phyloP scores from a whole-genome alignment of 139 green algal species.

The Micromonas commoda region DNA sequence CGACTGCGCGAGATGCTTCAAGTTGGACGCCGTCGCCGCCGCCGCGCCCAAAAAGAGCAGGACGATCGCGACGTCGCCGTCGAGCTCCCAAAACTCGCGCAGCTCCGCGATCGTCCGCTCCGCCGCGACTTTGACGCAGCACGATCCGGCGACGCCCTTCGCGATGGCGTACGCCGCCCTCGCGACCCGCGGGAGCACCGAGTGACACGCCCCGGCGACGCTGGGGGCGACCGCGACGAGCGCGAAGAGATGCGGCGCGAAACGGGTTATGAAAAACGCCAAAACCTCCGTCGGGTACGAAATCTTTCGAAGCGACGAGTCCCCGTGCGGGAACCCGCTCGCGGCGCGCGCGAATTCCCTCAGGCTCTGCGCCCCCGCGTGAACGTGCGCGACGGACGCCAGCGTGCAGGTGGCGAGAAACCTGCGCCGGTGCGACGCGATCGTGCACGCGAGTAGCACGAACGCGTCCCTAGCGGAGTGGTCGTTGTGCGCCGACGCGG shows the following conservation, averaged over 20 bases:
- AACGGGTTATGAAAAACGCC: not conserved
- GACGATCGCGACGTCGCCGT: too few species aligned
- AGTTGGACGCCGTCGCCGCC: too few species aligned
- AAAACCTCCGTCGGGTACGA: not conserved
- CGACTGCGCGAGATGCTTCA: not conserved
- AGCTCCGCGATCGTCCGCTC: too few species aligned
- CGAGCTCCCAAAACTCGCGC: too few species aligned
- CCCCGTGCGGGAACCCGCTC: not conserved
- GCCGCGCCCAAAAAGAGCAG: too few species aligned
- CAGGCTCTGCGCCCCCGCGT: not conserved
- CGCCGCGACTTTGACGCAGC: too few species aligned
- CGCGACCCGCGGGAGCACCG: not conserved
- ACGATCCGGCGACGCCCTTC: not conserved
- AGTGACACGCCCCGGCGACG: not conserved
- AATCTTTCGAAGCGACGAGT: not conserved
- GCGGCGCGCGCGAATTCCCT: not conserved
- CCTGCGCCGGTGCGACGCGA: not conserved
- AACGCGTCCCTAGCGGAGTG: not conserved
- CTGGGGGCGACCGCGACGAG: not conserved
- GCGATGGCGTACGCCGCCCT: not conserved
- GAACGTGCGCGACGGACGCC: not conserved
- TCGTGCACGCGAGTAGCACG: not conserved
- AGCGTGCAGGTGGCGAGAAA: not conserved
- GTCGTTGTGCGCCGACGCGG: not conserved
- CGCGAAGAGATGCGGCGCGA: not conserved